Evolutionary conservation across 2,329 filamentous ascomycete genomes (phyloP), one percentile per base, ranked within the genome.

Genomic region (Knufia petricola): DNA sequence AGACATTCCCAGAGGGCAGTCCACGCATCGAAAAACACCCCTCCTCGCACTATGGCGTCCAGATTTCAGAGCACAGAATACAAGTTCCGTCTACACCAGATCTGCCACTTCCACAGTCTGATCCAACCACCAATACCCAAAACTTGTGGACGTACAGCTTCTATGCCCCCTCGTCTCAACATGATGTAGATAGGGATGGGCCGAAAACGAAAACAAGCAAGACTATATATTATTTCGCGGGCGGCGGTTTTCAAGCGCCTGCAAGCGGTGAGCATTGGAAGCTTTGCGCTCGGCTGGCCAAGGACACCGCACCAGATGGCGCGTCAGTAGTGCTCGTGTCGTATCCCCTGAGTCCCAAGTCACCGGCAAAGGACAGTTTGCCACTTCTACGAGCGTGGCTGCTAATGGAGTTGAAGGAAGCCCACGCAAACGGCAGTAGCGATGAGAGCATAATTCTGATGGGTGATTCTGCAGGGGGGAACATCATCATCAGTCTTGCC

Each of bases 391-490:
- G 71, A 40, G 65, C 57, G 30, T 64, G 75, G 9, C 75, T 78
- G 51, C 60, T 61, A 0, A 57, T 58, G 0, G 50, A 76, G 0
- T 54, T 79, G 52, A 39, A 54, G 1, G 56, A 67, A n/a, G 66
- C 72, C 0, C 56, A 62, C 0, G 55, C 59, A 0, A 61, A 60
- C 0, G 61, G 61, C 2, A 23, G 30, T 10, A n/a, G 4, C 12
- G 28, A 34, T 12, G 70, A 77, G 47, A 64, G 59, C 1, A 64
- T 78, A 0, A 66, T 73, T 1, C 63, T 79, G 1, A 70, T 69
- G 0, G 77, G 77, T 1, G 77, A 80, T 48, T 76, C 73, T 0
- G 72, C 75, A 0, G 77, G 77, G 0, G 76, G 69, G 0, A 80
- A 79, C 50, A 64, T 79, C 3, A 66, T 70, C 0, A 8, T 50